Evolutionary conservation across 768 basidiomycete species (phyloP).

Genomic region (Sarcodon sp.): DNA sequence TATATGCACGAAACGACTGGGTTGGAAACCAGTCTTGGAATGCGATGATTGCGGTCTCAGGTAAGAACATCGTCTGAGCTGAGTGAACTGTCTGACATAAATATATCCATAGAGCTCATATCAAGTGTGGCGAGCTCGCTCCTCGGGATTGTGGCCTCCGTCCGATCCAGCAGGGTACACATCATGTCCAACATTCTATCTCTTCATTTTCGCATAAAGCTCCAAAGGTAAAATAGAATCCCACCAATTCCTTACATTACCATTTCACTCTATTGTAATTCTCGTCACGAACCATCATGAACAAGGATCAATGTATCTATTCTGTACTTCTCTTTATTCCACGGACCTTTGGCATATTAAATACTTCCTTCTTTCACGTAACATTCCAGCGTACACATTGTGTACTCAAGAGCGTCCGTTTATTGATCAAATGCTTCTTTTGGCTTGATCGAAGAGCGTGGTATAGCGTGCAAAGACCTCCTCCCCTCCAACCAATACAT

Average conservation of each 20-base stretch:
- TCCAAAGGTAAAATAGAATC: no score
- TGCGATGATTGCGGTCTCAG: conserved; percentile 84
- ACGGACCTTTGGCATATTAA: no score
- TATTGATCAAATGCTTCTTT: not conserved
- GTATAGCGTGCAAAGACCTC: conserved; percentile 39
- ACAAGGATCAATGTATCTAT: no score
- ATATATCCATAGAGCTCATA: conserved; percentile 44
- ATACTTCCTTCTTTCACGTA: no score
- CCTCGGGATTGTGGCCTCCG: conserved; percentile 69
- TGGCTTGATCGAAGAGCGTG: not conserved
- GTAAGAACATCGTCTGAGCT: conserved; percentile 19
- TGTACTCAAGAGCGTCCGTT: no score
- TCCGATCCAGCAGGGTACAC: conserved; percentile 16
- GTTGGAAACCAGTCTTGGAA: conserved; percentile 75
- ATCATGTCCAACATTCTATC: conserved; percentile 6
- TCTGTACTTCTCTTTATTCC: no score
- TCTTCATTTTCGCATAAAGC: not conserved
- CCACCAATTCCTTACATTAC: no score
- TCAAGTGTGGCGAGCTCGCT: conserved; percentile 78
- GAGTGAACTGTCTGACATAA: not conserved
- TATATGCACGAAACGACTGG: conserved; percentile 69
- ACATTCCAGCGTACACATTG: no score
- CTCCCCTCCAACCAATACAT: conserved; percentile 80
- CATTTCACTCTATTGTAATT: no score
- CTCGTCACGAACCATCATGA: no score